Percentiles rank a stretch among this genome's conserved stretches.
Evolutionary conservation across 164 flowering plant genomes (phyloP).

Genomic region (Euptelea pleiosperma): DNA sequence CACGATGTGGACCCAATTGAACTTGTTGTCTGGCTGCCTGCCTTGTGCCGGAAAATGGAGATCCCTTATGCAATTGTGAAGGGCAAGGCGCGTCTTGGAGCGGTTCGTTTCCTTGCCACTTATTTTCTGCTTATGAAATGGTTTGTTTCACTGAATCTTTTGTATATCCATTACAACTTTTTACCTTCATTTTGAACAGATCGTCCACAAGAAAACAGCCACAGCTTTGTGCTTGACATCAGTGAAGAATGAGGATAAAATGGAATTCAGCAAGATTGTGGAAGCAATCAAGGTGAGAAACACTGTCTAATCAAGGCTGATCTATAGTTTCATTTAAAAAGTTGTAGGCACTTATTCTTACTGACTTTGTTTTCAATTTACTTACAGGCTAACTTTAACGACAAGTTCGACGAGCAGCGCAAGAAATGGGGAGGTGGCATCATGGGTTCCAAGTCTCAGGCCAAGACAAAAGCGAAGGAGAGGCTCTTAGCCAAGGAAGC

Average conservation of each 20-base stretch:
- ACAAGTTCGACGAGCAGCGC: slow-evolving; percentile 51
- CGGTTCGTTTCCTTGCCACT: slow-evolving; percentile 27
- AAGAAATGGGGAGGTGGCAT: slow-evolving; percentile 91
- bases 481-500: slow-evolving; percentile 61
- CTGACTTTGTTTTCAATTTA: not conserved
- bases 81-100: slow-evolving; percentile 71
- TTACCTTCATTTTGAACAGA: slow-evolving; percentile 24
- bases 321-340: not conserved
- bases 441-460: too few relatives aligned
- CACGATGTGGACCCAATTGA: slow-evolving; percentile 82
- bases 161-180: not conserved
- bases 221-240: slow-evolving; percentile 62
- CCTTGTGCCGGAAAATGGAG: slow-evolving; percentile 77
- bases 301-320: not conserved
- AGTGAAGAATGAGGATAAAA: slow-evolving; percentile 75
- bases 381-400: slow-evolving; percentile 15
- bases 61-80: slow-evolving; percentile 74
- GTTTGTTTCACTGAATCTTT: not conserved
- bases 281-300: slow-evolving; percentile 70
- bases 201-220: slow-evolving; percentile 79
- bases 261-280: slow-evolving; percentile 74
- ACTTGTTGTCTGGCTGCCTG: slow-evolving; percentile 79
- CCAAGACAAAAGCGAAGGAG: slow-evolving; percentile 67
- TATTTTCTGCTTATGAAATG: not conserved
- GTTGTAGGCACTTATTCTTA: too few relatives aligned